phyloP scores from a whole-genome alignment of 352 stramenopile genomes.

The Globisporangium orthogonon region DNA sequence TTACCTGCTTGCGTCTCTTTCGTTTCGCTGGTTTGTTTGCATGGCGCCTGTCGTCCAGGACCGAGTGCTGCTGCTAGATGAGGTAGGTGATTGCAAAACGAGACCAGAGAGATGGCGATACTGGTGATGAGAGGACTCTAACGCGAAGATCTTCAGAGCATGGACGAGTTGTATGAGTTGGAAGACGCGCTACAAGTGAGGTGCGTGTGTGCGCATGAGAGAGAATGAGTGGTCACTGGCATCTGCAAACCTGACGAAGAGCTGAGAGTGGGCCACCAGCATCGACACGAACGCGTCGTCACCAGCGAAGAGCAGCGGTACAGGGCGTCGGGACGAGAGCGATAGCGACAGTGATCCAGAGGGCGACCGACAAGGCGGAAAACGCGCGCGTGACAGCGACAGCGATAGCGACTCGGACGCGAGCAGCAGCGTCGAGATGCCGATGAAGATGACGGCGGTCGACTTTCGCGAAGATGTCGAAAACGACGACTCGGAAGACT shows the following conservation, averaged over 20 bases:
- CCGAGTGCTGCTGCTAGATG: constrained; percentile 32
- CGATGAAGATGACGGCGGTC: too few species aligned
- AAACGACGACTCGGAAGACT: constrained; percentile 20
- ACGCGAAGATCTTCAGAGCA: constrained; percentile 31
- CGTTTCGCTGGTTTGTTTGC: not conserved
- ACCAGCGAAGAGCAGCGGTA: constrained; percentile 23
- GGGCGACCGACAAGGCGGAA: not conserved
- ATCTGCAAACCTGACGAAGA: not conserved
- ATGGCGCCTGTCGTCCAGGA: constrained; percentile 20
- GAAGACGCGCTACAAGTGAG: constrained; percentile 46
- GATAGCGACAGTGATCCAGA: constrained; percentile 12
- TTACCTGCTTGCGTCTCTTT: too few species aligned
- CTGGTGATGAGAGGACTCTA: too few species aligned
- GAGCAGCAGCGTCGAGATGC: constrained; percentile 13
- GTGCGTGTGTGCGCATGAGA: constrained; percentile 14
- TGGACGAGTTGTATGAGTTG: constrained; percentile 69
- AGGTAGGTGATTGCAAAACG: constrained; percentile 29
- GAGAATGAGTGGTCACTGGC: too few species aligned
- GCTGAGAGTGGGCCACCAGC: constrained; percentile 18
- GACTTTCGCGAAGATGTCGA: not conserved
- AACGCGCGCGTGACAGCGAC: not conserved
- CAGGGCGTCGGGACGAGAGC: not conserved
- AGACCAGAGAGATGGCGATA: too few species aligned
- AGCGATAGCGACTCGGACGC: constrained; percentile 14
- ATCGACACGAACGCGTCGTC: constrained; percentile 51